Evolutionary conservation across 1,284 basidiomycete genomes (phyloP), one percentile per base, ranked within the genome.

Genomic region (Boletus calvinii): DNA sequence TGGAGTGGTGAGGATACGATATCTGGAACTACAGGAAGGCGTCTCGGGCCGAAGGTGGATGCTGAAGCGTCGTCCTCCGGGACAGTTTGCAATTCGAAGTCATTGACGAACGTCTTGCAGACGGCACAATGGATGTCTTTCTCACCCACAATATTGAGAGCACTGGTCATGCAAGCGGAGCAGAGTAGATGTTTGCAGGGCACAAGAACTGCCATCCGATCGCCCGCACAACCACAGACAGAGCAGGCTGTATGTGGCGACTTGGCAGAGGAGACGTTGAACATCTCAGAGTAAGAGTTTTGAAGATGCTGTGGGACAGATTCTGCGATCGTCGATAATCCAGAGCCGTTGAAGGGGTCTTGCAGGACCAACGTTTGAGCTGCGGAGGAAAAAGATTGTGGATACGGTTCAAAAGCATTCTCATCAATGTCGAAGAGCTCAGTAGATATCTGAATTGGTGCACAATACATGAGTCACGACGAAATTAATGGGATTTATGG

Each of bases 111-210:
- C 34, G 69, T 70, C 58, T 83, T 83, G 69, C 88, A 91, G 40
- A 88, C 84, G 12, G 86, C 84, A 56, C 88, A 91, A 54, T 84
- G 80, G 81, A 91, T 89, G 57, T 87, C 85, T 66, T 90, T 91
- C 67, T 91, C 89, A 8, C 88, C 88, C 20, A 90, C 88, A 50
- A 91, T 90, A 59, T 92, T 91, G 49, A 92, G 73, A 5, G 87
- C 85, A 48, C 87, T 89, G 1, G 90, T 91, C 50, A 92, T 74
- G 63, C 90, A 92, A 6, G 78, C 77, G 2, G 87, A 86, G 64
- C 89, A 92, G 3, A 91, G 73, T 2, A 85, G 77, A 63, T 92
- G 89, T 9, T 70, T 66, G 67, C 89, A 92, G 1, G 89, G 89
- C 22, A 79, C 75, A 17, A 92, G 75, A 55, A 87, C 73, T 1